Evolutionary conservation across 805 yeast species (phyloP), one percentile per base, ranked within the genome.

Genomic region (Lachancea nothofagi): DNA sequence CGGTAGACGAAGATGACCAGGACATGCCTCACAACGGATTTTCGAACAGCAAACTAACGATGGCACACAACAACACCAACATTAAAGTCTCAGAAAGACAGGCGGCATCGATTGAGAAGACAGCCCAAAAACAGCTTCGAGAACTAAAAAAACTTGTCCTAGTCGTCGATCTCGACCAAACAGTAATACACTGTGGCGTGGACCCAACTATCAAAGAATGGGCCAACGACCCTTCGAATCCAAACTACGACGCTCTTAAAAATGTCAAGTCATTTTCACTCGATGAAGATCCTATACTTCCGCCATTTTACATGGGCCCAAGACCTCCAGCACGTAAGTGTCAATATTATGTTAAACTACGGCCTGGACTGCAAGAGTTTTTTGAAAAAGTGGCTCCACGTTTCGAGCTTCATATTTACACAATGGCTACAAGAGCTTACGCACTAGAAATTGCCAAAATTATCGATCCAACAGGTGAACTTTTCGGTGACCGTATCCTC

Each of bases 141-240:
- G 59, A 68, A 12, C 83, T 77, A 38, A 67, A 72, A 43, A 86
- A 85, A 59, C 69, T 93, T 46, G 88, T 93, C 22, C 69, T 93
- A 41, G 97, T 93, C 21, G 98, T 93, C 4, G 98, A 93, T 69
- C 71, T 93, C 47, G 98, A 93, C 65, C 98, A 93, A 61, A 93
- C 98, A 0, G 94, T 93, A 4, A 90, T 93, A 23, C 98, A 93
- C 56, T 96, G 97, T 29, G 90, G 97, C 4, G 97, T 90, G 13
- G 98, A 93, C 59, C 97, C 97, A 0, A 88, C 96, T 0, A 95
- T 93, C 22, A 93, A 93, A 1, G 95, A 86, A 55, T 93, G 98
- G 98, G 88, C 84, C 72, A 71, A 72, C 36, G 97, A 93, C 54
- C 81, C 87, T 3, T 61, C 70, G 4, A 85, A 86, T 51, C 95